These are phyloP conservation scores for Hypoxylon sp. DNA, from an alignment of 2,329 filamentous ascomycete species.

Conservation along the genomic window DNA sequence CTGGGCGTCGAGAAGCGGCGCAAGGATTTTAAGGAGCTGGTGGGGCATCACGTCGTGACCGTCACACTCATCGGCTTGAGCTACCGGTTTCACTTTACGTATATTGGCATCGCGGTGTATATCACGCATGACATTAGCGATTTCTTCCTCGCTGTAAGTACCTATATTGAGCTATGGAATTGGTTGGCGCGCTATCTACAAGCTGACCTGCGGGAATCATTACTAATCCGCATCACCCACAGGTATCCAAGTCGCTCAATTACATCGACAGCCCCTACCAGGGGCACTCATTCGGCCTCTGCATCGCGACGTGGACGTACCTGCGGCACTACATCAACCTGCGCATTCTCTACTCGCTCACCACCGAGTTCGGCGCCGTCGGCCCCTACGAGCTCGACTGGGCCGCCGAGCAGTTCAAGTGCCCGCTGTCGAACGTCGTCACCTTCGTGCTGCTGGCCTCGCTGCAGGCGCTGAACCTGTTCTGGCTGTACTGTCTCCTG, in stretches of 20 bases:
- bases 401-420: constrained; percentile 82
- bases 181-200: not conserved
- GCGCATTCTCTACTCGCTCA: constrained; percentile 78
- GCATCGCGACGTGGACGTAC: constrained; percentile 89
- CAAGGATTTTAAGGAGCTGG: constrained; percentile 95
- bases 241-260: constrained; percentile 92
- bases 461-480: constrained; percentile 81
- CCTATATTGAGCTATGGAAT: not conserved
- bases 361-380: constrained; percentile 79
- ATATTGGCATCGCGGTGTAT: constrained; percentile 93
- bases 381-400: constrained; percentile 82
- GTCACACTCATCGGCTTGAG: constrained; percentile 84
- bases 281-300: constrained; percentile 87
- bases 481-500: constrained; percentile 84
- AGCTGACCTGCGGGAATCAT: not conserved
- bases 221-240: constrained; percentile 35
- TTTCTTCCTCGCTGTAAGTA: constrained; percentile 89
- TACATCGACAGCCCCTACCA: constrained; percentile 85
- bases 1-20: constrained; percentile 91
- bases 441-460: constrained; percentile 72
- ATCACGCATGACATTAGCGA: constrained; percentile 95
- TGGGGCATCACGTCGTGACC: constrained; percentile 91
- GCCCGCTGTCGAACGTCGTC: constrained; percentile 74
- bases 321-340: constrained; percentile 88
- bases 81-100: constrained; percentile 97